These are phyloP conservation scores for Yamadazyma nakazawae DNA, from an alignment of 805 yeast species.

Conservation along the genomic window DNA sequence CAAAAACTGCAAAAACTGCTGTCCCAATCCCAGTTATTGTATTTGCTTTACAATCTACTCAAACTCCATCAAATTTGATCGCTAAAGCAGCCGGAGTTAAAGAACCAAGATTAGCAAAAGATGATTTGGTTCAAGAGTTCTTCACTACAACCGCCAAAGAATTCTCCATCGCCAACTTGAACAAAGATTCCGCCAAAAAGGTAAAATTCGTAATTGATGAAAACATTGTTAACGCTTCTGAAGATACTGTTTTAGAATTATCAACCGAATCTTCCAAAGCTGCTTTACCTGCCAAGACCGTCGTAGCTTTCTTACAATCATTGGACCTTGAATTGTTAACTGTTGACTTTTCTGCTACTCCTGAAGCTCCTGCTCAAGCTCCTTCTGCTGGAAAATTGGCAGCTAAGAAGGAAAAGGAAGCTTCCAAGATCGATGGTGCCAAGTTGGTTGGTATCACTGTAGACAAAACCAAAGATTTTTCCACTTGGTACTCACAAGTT, in stretches of 20 bases:
- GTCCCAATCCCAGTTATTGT: slow-evolving; percentile 77
- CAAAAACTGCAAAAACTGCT: slow-evolving; percentile 83
- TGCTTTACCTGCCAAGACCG: slow-evolving; percentile 43
- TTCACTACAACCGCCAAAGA: slow-evolving; percentile 58
- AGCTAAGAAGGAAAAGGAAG: slow-evolving; percentile 35
- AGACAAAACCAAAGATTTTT: slow-evolving; percentile 86
- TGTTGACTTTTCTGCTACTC: slow-evolving; percentile 53
- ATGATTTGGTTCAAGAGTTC: slow-evolving; percentile 67
- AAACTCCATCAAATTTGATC: slow-evolving; percentile 62
- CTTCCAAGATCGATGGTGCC: slow-evolving; percentile 73
- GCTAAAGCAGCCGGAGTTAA: slow-evolving; percentile 69
- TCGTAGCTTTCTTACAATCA: slow-evolving; percentile 45
- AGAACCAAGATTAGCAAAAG: slow-evolving; percentile 86
- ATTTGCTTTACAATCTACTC: slow-evolving; percentile 67
- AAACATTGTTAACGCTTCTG: slow-evolving; percentile 36
- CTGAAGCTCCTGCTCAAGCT: slow-evolving; percentile 26
- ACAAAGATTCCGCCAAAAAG: slow-evolving; percentile 46
- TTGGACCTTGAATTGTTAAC: slow-evolving; percentile 48
- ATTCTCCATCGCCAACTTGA: slow-evolving; percentile 55
- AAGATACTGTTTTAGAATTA: slow-evolving; percentile 39
- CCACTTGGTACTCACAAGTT: slow-evolving; percentile 97
- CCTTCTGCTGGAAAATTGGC: slow-evolving; percentile 24
- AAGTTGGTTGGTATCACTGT: slow-evolving; percentile 94
- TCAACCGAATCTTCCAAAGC: slow-evolving; percentile 54
- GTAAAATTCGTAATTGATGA: slow-evolving; percentile 59